Evolutionary conservation across 2,329 filamentous ascomycete species (phyloP).

Genomic region (Zalaria sp.): DNA sequence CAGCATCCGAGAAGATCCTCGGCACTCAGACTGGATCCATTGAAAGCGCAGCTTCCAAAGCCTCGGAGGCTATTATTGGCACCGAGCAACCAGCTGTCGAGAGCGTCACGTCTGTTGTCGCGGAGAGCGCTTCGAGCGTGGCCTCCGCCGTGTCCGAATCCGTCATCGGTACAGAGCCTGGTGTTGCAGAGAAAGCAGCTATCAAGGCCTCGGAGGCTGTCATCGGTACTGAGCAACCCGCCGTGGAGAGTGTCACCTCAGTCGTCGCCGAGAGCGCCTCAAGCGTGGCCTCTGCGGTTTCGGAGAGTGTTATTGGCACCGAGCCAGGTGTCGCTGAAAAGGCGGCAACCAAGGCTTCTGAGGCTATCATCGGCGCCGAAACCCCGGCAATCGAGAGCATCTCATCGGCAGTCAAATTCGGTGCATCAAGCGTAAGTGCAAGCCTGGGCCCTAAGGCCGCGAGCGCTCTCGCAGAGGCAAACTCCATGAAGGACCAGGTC

Average conservation of each 20-base stretch:
- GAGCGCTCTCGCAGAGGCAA: constrained; percentile 19
- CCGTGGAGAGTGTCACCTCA: constrained; percentile 15
- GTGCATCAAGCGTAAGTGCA: constrained; percentile 1
- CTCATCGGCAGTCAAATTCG: constrained; percentile 16
- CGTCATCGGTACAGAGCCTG: constrained; percentile 5
- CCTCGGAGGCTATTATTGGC: constrained; percentile 11
- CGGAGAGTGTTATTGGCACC: constrained; percentile 10
- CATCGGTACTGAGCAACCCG: constrained; percentile 19
- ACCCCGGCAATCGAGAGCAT: constrained; percentile 12
- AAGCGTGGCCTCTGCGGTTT: constrained; percentile 9
- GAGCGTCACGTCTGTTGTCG: constrained; percentile 15
- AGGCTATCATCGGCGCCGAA: constrained; percentile 12
- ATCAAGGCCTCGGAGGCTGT: constrained; percentile 40
- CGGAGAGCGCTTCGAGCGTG: constrained; percentile 13
- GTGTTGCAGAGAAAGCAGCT: constrained; percentile 6
- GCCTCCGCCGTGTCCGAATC: constrained; percentile 17
- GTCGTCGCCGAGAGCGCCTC: constrained; percentile 14
- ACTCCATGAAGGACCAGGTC: constrained; percentile 25
- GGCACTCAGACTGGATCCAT: constrained; percentile 6
- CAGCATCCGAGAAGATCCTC: constrained; percentile 35
- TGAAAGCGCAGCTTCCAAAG: constrained; percentile 18
- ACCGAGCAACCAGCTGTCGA: constrained; percentile 12
- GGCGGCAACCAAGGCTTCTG: constrained; percentile 17
- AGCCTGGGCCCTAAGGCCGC: constrained; percentile 14
- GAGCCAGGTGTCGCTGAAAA: constrained; percentile 14